These are phyloP conservation scores for Zygoascus meyerae DNA, from an alignment of 1,139 yeast species.

Conservation along the genomic window DNA sequence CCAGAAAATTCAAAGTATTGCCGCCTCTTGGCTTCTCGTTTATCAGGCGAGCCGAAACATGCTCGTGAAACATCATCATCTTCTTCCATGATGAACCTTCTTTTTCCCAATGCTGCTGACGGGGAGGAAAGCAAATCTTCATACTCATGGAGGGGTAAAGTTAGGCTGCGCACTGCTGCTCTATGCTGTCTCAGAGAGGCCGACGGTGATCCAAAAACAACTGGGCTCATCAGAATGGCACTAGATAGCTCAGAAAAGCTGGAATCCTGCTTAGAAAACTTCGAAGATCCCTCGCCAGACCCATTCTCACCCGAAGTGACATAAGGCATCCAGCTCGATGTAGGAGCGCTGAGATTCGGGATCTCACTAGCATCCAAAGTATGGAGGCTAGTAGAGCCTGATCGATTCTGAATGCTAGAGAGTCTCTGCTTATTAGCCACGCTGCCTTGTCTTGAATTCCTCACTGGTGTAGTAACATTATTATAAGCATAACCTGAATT, in stretches of 20 bases:
- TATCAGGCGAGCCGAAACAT: conserved; percentile 38
- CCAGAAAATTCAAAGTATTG: conserved; percentile 29
- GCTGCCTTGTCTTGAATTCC: conserved; percentile 3
- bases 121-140: conserved; percentile 23
- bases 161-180: conserved; percentile 35
- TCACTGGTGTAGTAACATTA: neutral
- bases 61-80: conserved; percentile 48
- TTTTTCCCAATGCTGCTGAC: conserved; percentile 10
- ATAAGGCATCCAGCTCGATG: conserved; percentile 12
- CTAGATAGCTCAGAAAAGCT: conserved; percentile 2
- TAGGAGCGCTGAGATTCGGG: conserved; percentile 16
- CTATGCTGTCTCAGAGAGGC: conserved; percentile 27
- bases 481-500: neutral
- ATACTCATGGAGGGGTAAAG: conserved; percentile 30
- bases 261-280: conserved; percentile 4
- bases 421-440: conserved; percentile 4
- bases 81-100: conserved; percentile 38
- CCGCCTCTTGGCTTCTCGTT: conserved; percentile 30
- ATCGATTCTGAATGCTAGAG: neutral
- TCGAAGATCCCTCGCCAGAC: conserved; percentile 6
- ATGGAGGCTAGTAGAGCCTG: neutral
- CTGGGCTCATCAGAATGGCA: conserved; percentile 10
- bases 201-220: conserved; percentile 22
- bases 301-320: conserved; percentile 7
- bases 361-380: conserved; percentile 16